A percentile compares a stretch with the other conserved stretches of the same genome.
Evolutionary conservation across 83 land plant genomes (phyloP).

Genomic region (Diphasiastrum complanatum): DNA sequence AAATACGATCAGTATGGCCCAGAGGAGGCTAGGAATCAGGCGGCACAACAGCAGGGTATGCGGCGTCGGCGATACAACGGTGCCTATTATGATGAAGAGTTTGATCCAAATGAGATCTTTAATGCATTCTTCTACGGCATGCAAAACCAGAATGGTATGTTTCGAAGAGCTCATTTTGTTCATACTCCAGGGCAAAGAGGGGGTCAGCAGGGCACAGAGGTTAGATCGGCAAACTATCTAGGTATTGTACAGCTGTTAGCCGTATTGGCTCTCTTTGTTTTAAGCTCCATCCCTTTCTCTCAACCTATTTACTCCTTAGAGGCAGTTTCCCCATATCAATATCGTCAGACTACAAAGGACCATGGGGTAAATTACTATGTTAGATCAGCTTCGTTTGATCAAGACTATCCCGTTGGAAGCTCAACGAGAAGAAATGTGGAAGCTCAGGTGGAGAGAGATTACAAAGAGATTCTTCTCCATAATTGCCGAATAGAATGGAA

Average conservation of each 20-base stretch:
- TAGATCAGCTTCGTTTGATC: slow-evolving; percentile 9
- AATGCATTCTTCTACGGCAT: slow-evolving; percentile 12
- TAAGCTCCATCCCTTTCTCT: slow-evolving; percentile 12
- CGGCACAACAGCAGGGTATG: background rate
- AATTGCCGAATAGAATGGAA: slow-evolving; percentile 15
- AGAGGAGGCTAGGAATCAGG: slow-evolving; percentile 2
- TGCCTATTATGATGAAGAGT: slow-evolving; percentile 9
- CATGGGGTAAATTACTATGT: slow-evolving; percentile 19
- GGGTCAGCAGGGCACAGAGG: background rate
- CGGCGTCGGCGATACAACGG: background rate
- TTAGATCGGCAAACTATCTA: background rate
- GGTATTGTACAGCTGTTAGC: slow-evolving; percentile 12
- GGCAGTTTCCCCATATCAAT: background rate
- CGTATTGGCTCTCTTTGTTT: slow-evolving; percentile 1
- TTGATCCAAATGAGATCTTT: slow-evolving; percentile 21
- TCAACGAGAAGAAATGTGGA: slow-evolving; percentile 7
- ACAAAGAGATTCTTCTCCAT: slow-evolving; percentile 6
- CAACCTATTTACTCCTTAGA: slow-evolving; percentile 13
- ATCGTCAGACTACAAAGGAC: background rate
- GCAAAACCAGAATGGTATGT: background rate
- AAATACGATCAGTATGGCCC: slow-evolving; percentile 10
- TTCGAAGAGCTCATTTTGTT: slow-evolving; percentile 18
- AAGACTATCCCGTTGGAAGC: slow-evolving; percentile 10
- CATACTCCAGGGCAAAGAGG: background rate
- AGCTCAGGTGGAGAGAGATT: slow-evolving; percentile 16